phyloP scores from a whole-genome alignment of 2,329 filamentous ascomycete species.

The Whalleya microplaca region DNA sequence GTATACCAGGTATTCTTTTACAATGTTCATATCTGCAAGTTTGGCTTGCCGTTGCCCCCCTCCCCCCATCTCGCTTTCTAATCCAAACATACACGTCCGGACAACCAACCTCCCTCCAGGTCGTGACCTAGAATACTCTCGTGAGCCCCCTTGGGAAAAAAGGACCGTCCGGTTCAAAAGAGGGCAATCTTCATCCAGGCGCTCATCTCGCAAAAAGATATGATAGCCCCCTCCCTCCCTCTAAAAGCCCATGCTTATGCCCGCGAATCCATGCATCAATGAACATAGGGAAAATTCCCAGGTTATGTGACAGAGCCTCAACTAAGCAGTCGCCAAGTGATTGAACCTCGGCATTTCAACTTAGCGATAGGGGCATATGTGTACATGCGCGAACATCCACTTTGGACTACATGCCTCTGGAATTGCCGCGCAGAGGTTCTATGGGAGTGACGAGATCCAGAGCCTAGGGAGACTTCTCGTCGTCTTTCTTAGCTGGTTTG shows the following conservation, averaged over 20 bases:
- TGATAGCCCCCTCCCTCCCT: background rate
- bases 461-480: conserved; percentile 36
- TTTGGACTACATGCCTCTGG: background rate
- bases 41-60: conserved; percentile 1
- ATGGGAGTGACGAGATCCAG: background rate
- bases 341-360: background rate
- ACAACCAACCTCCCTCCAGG: conserved; percentile 5
- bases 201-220: background rate
- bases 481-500: conserved; percentile 27
- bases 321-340: conserved; percentile 1
- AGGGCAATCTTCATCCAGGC: background rate
- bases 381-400: background rate
- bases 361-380: background rate
- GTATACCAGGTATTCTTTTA: background rate
- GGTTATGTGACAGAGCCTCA: conserved; percentile 1
- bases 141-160: background rate
- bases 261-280: conserved; percentile 11
- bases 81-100: conserved; percentile 7
- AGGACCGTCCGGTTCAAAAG: background rate
- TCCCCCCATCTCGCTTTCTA: conserved; percentile 15
- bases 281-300: conserved; percentile 10
- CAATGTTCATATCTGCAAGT: conserved; percentile 4
- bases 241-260: conserved; percentile 5
- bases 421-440: background rate
- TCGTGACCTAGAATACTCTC: background rate